A percentile compares a stretch with the other conserved stretches of the same genome.
Evolutionary conservation across 2,329 filamentous ascomycete species (phyloP).

Genomic region (Penicillium sp.): DNA sequence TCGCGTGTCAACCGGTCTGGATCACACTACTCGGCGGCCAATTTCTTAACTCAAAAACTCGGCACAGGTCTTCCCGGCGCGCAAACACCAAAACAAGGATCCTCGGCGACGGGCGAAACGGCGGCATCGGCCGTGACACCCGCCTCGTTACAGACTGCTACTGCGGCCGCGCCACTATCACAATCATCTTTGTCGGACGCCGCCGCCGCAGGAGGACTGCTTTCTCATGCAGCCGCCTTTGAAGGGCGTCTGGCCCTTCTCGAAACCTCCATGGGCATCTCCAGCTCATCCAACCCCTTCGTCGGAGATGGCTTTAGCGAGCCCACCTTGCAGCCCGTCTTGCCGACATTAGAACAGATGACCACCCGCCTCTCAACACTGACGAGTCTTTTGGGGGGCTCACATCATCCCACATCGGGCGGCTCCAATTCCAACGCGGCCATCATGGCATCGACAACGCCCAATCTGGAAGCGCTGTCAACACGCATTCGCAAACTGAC

Average conservation of each 20-base stretch:
- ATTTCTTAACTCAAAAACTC: slow-evolving; percentile 32
- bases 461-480: slow-evolving; percentile 41
- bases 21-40: slow-evolving; percentile 29
- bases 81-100: slow-evolving; percentile 3
- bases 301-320: slow-evolving; percentile 45
- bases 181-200: slow-evolving; percentile 4
- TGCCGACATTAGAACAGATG: slow-evolving; percentile 74
- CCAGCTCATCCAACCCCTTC: slow-evolving; percentile 57
- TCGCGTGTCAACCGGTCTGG: slow-evolving; percentile 19
- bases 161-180: slow-evolving; percentile 15
- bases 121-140: slow-evolving; percentile 10
- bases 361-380: slow-evolving; percentile 75
- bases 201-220: slow-evolving; percentile 44
- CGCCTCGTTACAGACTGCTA: slow-evolving; percentile 4
- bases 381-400: slow-evolving; percentile 43
- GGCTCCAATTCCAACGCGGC: slow-evolving; percentile 6
- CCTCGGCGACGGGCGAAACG: not conserved
- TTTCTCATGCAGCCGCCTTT: slow-evolving; percentile 80
- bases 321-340: slow-evolving; percentile 56
- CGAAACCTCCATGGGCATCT: slow-evolving; percentile 75
- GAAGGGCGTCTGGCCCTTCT: slow-evolving; percentile 72
- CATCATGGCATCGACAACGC: slow-evolving; percentile 31
- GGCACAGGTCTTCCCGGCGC: slow-evolving; percentile 8
- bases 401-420: slow-evolving; percentile 24
- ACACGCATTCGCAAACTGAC: slow-evolving; percentile 41